A percentile compares a stretch with the other conserved stretches of the same genome.
These are phyloP conservation scores for Hyphopichia fennica DNA, from an alignment of 1,139 yeast species.

Conservation along the genomic window DNA sequence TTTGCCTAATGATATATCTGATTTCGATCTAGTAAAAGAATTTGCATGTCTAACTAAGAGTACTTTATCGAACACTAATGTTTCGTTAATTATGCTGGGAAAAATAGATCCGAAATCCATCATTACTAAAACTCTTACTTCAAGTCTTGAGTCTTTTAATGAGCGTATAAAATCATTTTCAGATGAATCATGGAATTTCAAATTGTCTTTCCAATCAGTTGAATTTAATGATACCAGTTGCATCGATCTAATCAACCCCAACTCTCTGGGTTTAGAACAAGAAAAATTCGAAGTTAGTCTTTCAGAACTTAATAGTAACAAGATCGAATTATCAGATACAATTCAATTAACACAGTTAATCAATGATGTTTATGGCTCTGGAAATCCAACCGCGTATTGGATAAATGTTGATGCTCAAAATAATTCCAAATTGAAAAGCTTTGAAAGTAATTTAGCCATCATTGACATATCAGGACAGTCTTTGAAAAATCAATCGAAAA, in stretches of 20 bases:
- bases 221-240: constrained; percentile 6
- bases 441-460: constrained; percentile 14
- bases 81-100: constrained; percentile 20
- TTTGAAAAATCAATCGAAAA: constrained; percentile 2
- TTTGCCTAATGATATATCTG: constrained; percentile 9
- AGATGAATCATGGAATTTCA: constrained; percentile 11
- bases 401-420: constrained; percentile 7
- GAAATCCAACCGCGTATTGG: background rate
- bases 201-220: constrained; percentile 12
- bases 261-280: too few relatives aligned
- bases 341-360: constrained; percentile 4
- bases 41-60: constrained; percentile 18
- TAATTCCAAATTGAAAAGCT: constrained; percentile 3
- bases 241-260: constrained; percentile 15
- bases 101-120: constrained; percentile 5
- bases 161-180: background rate
- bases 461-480: constrained; percentile 12
- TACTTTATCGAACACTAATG: constrained; percentile 16
- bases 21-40: constrained; percentile 18
- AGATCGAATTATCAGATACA: constrained; percentile 17
- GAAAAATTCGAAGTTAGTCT: constrained; percentile 5
- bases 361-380: constrained; percentile 4
- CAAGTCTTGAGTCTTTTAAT: constrained; percentile 12
- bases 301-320: constrained; percentile 17
- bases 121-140: constrained; percentile 9